These are phyloP conservation scores for Septoria petroselini DNA, from an alignment of 2,329 filamentous ascomycete species.

Conservation along the genomic window DNA sequence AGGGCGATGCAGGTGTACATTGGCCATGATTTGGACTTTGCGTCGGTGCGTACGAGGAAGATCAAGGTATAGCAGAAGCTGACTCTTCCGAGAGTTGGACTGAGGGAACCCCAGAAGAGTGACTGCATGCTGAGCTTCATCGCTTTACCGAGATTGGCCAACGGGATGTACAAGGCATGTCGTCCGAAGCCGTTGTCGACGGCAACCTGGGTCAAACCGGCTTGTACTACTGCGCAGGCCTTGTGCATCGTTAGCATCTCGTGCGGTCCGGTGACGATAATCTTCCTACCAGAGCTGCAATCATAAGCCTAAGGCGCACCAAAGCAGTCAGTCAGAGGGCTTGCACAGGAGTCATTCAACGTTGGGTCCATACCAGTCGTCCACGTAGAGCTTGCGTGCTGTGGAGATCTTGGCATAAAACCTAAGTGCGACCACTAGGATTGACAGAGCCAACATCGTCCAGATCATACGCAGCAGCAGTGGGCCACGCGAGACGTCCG, in stretches of 20 bases:
- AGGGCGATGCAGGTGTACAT: conserved; percentile 30
- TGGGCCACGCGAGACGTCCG: conserved; percentile 18
- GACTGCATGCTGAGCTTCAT: conserved; percentile 27
- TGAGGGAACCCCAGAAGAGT: conserved; percentile 28
- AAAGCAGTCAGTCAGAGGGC: no score
- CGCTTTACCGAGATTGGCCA: conserved; percentile 14
- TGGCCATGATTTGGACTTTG: conserved; percentile 30
- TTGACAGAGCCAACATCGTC: conserved; percentile 29
- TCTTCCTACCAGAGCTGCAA: conserved; percentile 23
- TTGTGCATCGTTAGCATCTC: background rate
- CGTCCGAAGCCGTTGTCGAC: conserved; percentile 29
- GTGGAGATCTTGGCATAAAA: conserved; percentile 28
- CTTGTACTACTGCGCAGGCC: conserved; percentile 28
- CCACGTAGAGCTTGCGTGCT: conserved; percentile 30
- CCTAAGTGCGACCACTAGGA: conserved; percentile 26
- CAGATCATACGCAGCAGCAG: conserved; percentile 24
- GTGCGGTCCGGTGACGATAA: background rate
- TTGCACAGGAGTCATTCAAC: background rate
- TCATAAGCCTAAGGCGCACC: conserved; percentile 15
- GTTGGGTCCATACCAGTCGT: conserved; percentile 24
- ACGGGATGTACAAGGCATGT: conserved; percentile 29
- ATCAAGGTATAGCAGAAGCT: conserved; percentile 34
- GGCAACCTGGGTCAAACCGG: conserved; percentile 25
- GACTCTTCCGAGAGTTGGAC: conserved; percentile 32
- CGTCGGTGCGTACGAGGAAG: conserved; percentile 31